Conservation (phyloP, 331 rosid species). For the Ulmus americana region DNA sequence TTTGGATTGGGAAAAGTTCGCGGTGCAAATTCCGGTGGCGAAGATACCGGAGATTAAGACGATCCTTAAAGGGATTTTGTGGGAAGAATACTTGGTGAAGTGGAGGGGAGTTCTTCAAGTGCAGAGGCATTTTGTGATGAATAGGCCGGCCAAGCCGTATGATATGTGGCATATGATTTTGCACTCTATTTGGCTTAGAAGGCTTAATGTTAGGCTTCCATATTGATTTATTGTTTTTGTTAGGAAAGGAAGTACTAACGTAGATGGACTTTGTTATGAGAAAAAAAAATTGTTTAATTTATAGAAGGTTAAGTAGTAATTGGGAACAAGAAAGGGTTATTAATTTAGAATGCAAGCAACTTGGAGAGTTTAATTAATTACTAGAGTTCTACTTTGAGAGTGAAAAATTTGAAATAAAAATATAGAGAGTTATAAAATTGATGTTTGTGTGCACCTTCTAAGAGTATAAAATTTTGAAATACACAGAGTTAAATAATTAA, state of each 20-base stretch:
- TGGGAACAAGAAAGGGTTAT: no score
- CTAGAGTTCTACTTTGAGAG: no score
- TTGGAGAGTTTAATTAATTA: no score
- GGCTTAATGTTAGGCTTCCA: constrained; percentile 41
- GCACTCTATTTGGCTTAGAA: constrained; percentile 62
- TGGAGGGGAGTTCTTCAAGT: constrained; percentile 38
- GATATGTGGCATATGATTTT: constrained; percentile 54
- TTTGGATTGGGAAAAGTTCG: constrained; percentile 47
- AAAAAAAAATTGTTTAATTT: no score
- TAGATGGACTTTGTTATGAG: no score
- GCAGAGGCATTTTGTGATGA: constrained; percentile 42
- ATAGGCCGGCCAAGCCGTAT: constrained; percentile 43
- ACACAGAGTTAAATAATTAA: no score
- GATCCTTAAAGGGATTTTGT: constrained; percentile 34
- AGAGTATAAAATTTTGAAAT: no score
- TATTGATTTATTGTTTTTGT: background rate
- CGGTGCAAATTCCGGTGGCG: constrained; percentile 34
- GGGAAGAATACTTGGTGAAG: constrained; percentile 37
- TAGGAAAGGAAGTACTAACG: background rate
- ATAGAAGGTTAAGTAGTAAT: no score
- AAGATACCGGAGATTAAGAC: constrained; percentile 33
- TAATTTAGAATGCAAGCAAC: no score
- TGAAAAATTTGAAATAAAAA: no score
- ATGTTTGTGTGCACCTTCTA: no score
- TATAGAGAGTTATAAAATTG: no score